Base-by-base conservation (phyloP, 129 eudicot species). In the Silybum marianum region DNA sequence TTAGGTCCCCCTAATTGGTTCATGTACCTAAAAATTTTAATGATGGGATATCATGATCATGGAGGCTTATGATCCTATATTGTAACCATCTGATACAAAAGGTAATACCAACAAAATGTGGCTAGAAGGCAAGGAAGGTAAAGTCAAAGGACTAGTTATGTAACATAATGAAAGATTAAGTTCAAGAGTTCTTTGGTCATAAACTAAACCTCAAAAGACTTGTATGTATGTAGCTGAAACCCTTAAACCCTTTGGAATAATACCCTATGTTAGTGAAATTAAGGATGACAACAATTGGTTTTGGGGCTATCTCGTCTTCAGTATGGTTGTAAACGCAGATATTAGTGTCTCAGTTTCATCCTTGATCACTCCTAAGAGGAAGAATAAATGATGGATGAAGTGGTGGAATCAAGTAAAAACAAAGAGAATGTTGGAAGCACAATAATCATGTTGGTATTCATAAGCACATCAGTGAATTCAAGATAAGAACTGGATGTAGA, bases 1-100 rank as follows among this genome's bases (percentile, higher is more conserved):
- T 28, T 69, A 30, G 12, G 23, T 7, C 22, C 22, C 38, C 1
- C 5, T 14, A 14, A 13, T 69, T 69, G 60, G 60, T 28, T 68
- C 0, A 68, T 69, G 60, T 48, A 48, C 60, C 19, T 48, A 48
- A 3, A 44, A 13, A 14, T 6, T 26, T 30, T 22, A 30, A 14
- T 30, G 73, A 69, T 69, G 73, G 30, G 73, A 69, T 69, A 30
- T 24, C 73, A 69, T 60, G 66, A 44, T 44, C 16, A 44, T 44
- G 16, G 16, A 44, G 3, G 19, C 60, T 48, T 19, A 60, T 68
- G 72, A 68, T 69, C 73, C 30, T 69, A 69, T 18, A 69, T 69
- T 48, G 60, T 13, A 48, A 14, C 19, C 4, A 48, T 48, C 14
- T 48, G 60, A 48, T 48, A 48, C 60, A 48, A 48, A 48, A 13